Percentiles rank a stretch among this genome's conserved stretches.
Evolutionary conservation across 2,329 filamentous ascomycete species (phyloP).

Genomic region (Cadophora sp.): DNA sequence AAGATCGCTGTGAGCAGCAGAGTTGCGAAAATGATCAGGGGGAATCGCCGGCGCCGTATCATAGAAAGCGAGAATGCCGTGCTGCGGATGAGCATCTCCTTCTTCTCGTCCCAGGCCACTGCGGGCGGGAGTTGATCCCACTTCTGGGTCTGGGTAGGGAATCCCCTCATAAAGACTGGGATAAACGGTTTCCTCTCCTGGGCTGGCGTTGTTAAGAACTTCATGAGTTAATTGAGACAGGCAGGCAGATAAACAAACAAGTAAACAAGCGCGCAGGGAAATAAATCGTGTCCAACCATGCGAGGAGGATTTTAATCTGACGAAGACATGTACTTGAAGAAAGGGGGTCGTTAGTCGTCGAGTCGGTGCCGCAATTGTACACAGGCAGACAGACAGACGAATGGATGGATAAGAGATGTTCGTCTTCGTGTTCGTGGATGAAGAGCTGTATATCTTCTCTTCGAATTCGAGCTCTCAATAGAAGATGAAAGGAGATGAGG

Average conservation of each 20-base stretch:
- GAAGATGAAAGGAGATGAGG: not conserved
- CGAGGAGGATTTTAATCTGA: not conserved
- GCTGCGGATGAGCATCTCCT: conserved; percentile 12
- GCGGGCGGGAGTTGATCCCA: conserved; percentile 17
- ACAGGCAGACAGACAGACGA: too few species aligned
- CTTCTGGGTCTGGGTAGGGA: conserved; percentile 1
- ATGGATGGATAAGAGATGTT: not conserved
- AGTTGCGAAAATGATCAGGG: not conserved
- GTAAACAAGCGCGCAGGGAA: not conserved
- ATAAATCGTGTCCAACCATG: not conserved
- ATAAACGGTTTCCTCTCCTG: not conserved
- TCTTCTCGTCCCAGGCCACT: conserved; percentile 16
- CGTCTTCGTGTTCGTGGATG: not conserved
- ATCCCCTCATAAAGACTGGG: conserved; percentile 9
- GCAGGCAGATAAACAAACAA: not conserved
- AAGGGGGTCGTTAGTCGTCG: not conserved
- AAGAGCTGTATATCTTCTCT: not conserved
- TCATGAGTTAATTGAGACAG: not conserved
- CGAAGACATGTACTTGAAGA: conserved; percentile 12
- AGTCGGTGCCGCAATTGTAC: not conserved
- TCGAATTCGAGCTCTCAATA: not conserved
- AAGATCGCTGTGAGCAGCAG: conserved; percentile 6
- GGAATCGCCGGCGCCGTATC: conserved; percentile 4
- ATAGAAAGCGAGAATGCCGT: conserved; percentile 12
- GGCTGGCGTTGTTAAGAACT: not conserved